A percentile compares a stretch with the other conserved stretches of the same genome.
Conservation (phyloP, 2,329 filamentous ascomycete genomes). For the Neurospora sp. region DNA sequence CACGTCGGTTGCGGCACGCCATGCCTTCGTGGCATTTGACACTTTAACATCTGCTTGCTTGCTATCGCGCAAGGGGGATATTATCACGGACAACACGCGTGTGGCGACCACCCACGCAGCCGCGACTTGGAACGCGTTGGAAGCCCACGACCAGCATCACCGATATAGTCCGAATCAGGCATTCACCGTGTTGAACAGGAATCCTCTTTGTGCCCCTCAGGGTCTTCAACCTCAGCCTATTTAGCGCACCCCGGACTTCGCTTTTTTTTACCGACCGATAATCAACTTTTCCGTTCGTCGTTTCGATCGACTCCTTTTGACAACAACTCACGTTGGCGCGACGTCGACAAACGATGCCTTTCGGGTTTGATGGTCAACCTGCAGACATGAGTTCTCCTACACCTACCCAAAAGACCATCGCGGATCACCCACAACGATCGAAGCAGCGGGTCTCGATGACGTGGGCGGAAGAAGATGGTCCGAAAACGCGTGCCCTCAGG, state of each 20-base stretch:
- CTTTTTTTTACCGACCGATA: neutral
- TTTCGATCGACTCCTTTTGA: neutral
- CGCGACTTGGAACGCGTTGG: neutral
- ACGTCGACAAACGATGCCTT: neutral
- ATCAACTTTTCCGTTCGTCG: neutral
- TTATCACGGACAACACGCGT: neutral
- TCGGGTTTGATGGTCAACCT: neutral
- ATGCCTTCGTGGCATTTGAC: neutral
- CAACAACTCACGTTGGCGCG: neutral
- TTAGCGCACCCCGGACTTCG: neutral
- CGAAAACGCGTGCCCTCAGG: slow-evolving; percentile 26
- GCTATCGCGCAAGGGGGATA: neutral
- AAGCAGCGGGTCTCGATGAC: slow-evolving; percentile 26
- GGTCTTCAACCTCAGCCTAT: neutral
- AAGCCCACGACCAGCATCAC: neutral
- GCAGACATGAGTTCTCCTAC: neutral
- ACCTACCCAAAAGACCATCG: slow-evolving; percentile 17
- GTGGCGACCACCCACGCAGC: neutral
- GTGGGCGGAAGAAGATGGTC: slow-evolving; percentile 23
- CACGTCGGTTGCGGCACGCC: neutral
- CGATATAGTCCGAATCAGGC: neutral
- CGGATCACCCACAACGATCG: slow-evolving; percentile 23
- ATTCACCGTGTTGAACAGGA: neutral
- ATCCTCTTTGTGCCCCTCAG: neutral
- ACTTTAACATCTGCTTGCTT: neutral